Base-by-base conservation (phyloP, 495 filamentous ascomycete species). In the Rhypophila decipiens region DNA sequence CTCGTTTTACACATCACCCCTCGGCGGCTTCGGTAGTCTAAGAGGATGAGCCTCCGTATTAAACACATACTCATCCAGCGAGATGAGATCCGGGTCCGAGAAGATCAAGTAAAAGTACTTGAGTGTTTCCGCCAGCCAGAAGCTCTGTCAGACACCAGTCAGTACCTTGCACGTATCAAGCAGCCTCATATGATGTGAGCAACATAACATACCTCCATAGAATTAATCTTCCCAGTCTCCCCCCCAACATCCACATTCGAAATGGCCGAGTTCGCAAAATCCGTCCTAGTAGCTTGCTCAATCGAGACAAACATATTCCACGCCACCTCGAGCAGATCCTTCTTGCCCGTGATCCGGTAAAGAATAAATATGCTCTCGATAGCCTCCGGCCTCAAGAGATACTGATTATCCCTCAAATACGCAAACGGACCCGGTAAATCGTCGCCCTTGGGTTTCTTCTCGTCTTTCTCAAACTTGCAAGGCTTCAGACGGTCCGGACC, bases 11-110 rank as follows among this genome's bases (percentile, higher is more conserved):
- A n/a, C n/a, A n/a, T n/a, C n/a, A n/a, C n/a, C n/a, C n/a, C n/a
- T n/a, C n/a, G n/a, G n/a, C 23, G 22, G 48, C 45, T 46, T 56
- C 2, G 61, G 57, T 31, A 72, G 49, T 54, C 53, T 64, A 12
- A 96, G 74, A 3, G 85, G 81, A 67, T 95, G 90, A 5, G 86
- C 90, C 69, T 95, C 90, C 1, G 88, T 95, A 64, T 94, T 95
- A 46, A 95, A 81, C 3, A 96, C 85, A 46, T 87, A 79, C 10
- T 88, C 73, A 54, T 88, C 82, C 64, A 95, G 66, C 61, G 77
- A 87, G 22, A 90, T 72, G 24, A 82, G 56, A 40, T 80, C 73
- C 1, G 86, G 83, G 31, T 88, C 83, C 15, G 79, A 84, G 57
- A 93, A 95, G 27, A 90, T 80, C 29, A 94, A 66, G 48, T 89